Conservation (phyloP, 2,329 filamentous ascomycete genomes). For the Pseudopyricularia cyperi region DNA sequence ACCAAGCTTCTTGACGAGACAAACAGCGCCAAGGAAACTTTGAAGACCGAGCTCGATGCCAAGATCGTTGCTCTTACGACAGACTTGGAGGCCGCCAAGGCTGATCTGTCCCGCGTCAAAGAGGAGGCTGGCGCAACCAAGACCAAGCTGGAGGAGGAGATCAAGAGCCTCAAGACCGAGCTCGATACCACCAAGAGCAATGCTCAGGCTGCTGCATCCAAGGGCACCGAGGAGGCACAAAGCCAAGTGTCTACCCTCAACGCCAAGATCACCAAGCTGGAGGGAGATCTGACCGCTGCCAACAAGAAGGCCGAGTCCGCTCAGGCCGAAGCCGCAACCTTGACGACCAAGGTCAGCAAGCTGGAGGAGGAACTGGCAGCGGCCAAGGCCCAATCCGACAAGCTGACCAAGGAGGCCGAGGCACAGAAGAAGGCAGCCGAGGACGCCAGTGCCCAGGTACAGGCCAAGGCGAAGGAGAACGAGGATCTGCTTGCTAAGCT, state of each 20-base stretch:
- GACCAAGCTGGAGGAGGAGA: conserved; percentile 2
- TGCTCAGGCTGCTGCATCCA: conserved; percentile 1
- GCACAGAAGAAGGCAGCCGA: conserved; percentile 2
- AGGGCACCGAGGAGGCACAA: conserved; percentile 1
- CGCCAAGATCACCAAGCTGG: neutral
- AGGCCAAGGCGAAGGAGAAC: conserved; percentile 1
- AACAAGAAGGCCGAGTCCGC: neutral
- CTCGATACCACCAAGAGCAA: conserved; percentile 2
- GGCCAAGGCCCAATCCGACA: conserved; percentile 1
- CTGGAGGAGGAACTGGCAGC: conserved; percentile 1
- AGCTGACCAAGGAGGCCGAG: conserved; percentile 1
- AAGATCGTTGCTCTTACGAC: conserved; percentile 1
- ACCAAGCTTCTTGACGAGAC: conserved; percentile 2
- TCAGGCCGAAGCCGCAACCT: neutral
- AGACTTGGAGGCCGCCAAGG: conserved; percentile 1
- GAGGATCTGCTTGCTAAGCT: conserved; percentile 2
- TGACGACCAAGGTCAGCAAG: conserved; percentile 1
- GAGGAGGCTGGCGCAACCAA: neutral
- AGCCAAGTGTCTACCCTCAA: neutral
- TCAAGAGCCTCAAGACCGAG: conserved; percentile 1
- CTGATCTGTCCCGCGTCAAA: conserved; percentile 1
- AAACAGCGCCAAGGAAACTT: neutral
- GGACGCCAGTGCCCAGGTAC: neutral
- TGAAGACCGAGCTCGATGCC: conserved; percentile 3
- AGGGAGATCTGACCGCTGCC: neutral